phyloP scores from a whole-genome alignment of 768 basidiomycete species.

The Botryobasidium botryosum region DNA sequence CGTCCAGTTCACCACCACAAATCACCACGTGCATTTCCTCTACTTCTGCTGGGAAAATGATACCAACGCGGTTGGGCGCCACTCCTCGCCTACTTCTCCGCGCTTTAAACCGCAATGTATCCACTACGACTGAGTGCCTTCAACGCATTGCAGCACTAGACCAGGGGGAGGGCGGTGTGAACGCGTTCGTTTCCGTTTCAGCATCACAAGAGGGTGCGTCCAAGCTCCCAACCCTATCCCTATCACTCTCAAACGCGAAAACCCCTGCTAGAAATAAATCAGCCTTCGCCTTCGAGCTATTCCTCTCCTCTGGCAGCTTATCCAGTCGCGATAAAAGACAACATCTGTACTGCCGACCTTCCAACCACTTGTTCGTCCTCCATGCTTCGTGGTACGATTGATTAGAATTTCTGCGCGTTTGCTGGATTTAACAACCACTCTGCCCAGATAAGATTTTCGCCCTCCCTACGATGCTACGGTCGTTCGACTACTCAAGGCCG shows the following conservation, averaged over 20 bases:
- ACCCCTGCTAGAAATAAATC: background rate
- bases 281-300: no score
- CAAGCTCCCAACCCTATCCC: background rate
- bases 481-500: slow-evolving; percentile 38
- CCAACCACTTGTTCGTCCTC: slow-evolving; percentile 65
- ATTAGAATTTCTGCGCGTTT: background rate
- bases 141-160: background rate
- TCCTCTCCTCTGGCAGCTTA: background rate
- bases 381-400: slow-evolving; percentile 42
- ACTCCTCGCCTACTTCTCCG: no score
- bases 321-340: slow-evolving; percentile 63
- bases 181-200: background rate
- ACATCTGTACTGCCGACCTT: slow-evolving; percentile 51
- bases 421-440: background rate
- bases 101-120: no score
- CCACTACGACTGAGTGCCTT: no score
- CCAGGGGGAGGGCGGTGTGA: background rate
- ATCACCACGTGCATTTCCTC: no score
- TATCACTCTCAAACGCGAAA: background rate
- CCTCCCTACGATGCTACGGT: slow-evolving; percentile 83
- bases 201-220: background rate
- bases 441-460: slow-evolving; percentile 35
- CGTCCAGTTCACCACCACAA: no score
- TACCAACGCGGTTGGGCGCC: no score
- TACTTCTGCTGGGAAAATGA: no score